phyloP scores from a whole-genome alignment of 2,329 filamentous ascomycete species.

The Celoporthe dispersa region DNA sequence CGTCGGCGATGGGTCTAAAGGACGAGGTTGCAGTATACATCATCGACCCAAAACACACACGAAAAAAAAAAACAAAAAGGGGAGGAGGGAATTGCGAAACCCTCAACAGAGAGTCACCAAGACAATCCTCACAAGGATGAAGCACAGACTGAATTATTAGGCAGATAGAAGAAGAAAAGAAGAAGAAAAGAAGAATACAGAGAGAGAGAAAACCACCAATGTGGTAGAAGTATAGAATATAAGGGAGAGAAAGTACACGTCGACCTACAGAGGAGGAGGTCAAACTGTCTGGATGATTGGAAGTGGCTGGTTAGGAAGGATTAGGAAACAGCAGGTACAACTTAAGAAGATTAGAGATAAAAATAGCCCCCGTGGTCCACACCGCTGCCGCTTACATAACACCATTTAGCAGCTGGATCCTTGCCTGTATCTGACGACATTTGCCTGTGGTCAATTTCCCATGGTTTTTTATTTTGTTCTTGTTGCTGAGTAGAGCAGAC shows the following conservation, averaged over 20 bases:
- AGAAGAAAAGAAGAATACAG: background rate
- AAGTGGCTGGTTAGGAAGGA: too few species aligned
- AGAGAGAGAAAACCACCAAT: background rate
- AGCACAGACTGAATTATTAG: background rate
- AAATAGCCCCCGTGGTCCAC: background rate
- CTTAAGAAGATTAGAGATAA: background rate
- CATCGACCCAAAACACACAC: too few species aligned
- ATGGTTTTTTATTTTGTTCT: background rate
- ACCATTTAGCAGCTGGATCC: background rate
- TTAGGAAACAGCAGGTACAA: background rate
- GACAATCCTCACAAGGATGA: background rate
- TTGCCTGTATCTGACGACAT: background rate
- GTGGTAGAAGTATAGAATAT: background rate
- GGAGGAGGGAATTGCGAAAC: background rate
- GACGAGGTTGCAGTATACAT: background rate
- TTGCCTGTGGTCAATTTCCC: background rate
- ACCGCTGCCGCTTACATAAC: background rate
- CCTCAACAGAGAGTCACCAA: background rate
- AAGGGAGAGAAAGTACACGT: background rate
- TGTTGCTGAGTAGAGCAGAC: background rate
- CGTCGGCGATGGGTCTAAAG: background rate
- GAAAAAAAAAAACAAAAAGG: too few species aligned
- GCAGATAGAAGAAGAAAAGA: background rate
- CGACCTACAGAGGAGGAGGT: background rate
- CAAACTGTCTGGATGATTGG: background rate